Base-by-base conservation (phyloP, 2,329 filamentous ascomycete species). In the Fusarium sublunatum region DNA sequence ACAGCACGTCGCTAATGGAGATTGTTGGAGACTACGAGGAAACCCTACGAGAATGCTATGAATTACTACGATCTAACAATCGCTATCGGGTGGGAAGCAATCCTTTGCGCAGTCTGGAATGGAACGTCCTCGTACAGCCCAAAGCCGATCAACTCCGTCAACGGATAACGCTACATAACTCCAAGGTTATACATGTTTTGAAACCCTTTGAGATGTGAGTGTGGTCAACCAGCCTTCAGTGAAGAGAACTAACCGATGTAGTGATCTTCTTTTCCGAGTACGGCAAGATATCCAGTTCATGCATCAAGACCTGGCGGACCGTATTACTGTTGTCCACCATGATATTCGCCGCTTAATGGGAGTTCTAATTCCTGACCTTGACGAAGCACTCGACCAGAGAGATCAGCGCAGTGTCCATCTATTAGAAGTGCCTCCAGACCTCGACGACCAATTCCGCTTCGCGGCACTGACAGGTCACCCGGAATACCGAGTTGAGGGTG, bases 151-250 rank as follows among this genome's bases (percentile, higher is more conserved):
- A 69, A 24, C 61, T 77, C 7, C 72, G 75, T 6, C 58, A 67
- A 29, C 67, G 70, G 7, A 74, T 77, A 19, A 56, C 62, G n/a
- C 56, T 77, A 13, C 75, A 77, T 49, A 76, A 74, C 53, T 70
- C 71, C 19, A 76, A 75, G 51, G 64, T 77, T 7, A 52, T 71
- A 12, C 74, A 73, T 29, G 57, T 76, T 1, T 42, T 77, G 32
- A 74, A 74, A 44, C 75, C 75, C 1, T 75, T 77, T 39, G 73
- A 77, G 46, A 74, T 77, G 75, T 76, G 57, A 63, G 74, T 57
- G 3, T 13, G 5, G 6, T 9, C 3, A 13, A 5, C 7, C 9
- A 8, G 11, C 8, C 43, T 41, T 3, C 1, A 22, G 54, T 6
- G 9, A 31, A 44, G 22, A 19, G 62, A 36, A 19, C 58, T 56